A percentile compares a stretch with the other conserved stretches of the same genome.
Conservation (phyloP, 164 flowering plant species). For the grape (Vitis vinifera) region ASM3070453v1 NC_081816.1:5191001-5191500, state of each 20-base stretch:
- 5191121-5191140: conserved; percentile 1
- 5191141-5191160: not conserved
- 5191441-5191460: too few species aligned
- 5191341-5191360: too few species aligned
- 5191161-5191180: not conserved
- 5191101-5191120: conserved; percentile 43
- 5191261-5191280: not conserved
- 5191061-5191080: conserved; percentile 34
- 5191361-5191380: too few species aligned
- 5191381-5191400: too few species aligned
- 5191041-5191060: conserved; percentile 37
- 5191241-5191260: not conserved
- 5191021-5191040: conserved; percentile 4
- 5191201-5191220: not conserved
- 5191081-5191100: conserved; percentile 41
- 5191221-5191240: not conserved
- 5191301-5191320: too few species aligned
- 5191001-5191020: not conserved
- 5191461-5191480: too few species aligned
- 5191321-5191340: too few species aligned
- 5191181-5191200: not conserved
- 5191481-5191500: too few species aligned
- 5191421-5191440: too few species aligned
- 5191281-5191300: too few species aligned
- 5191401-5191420: too few species aligned